These are phyloP conservation scores for Aspergillus avenaceus DNA, from an alignment of 495 filamentous ascomycete species.

Conservation along the genomic window DNA sequence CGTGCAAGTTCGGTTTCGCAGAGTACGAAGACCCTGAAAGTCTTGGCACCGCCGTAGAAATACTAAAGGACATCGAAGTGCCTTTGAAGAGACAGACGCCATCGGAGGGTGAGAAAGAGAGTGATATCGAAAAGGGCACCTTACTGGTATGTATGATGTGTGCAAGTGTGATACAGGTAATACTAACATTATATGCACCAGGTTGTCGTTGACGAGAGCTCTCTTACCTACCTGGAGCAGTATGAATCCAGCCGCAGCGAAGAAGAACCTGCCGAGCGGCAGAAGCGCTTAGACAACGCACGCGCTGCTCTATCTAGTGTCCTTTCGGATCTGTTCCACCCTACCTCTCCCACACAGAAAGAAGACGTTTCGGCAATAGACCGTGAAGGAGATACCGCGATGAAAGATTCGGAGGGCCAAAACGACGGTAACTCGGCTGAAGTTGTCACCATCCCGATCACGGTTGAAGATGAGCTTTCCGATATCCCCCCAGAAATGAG, in stretches of 20 bases:
- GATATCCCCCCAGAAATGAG: slow-evolving; percentile 97
- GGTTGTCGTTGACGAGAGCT: slow-evolving; percentile 78
- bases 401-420: slow-evolving; percentile 60
- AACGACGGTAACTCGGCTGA: slow-evolving; percentile 55
- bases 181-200: slow-evolving; percentile 16
- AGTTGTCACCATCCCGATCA: slow-evolving; percentile 86
- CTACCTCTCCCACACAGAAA: slow-evolving; percentile 46
- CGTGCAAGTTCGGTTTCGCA: slow-evolving; percentile 89
- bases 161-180: neutral
- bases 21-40: slow-evolving; percentile 94
- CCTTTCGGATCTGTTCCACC: slow-evolving; percentile 69
- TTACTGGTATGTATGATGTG: slow-evolving; percentile 48
- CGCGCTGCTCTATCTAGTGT: slow-evolving; percentile 60
- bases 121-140: slow-evolving; percentile 63
- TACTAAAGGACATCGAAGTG: slow-evolving; percentile 80
- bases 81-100: slow-evolving; percentile 67
- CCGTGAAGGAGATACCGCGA: slow-evolving; percentile 64
- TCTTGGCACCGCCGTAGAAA: slow-evolving; percentile 79
- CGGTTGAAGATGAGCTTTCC: slow-evolving; percentile 87
- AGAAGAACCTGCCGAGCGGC: slow-evolving; percentile 58
- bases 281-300: slow-evolving; percentile 66
- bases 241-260: slow-evolving; percentile 64
- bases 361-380: slow-evolving; percentile 47
- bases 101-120: slow-evolving; percentile 47
- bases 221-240: slow-evolving; percentile 74